Conservation (phyloP, 129 eudicot species). For the Silybum marianum region DNA sequence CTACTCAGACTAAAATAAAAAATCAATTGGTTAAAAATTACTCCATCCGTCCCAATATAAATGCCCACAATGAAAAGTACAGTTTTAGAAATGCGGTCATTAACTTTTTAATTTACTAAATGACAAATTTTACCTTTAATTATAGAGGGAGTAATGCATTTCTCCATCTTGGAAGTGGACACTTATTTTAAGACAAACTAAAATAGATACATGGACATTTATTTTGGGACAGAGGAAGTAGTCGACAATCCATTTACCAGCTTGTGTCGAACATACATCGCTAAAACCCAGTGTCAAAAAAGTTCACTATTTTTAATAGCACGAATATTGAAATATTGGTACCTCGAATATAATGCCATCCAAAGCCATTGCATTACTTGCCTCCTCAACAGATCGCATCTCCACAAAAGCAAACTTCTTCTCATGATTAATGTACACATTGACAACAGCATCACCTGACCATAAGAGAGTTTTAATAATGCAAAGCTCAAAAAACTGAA, state of each 20-base stretch:
- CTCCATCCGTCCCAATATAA: neutral
- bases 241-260: neutral
- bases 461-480: neutral
- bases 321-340: neutral
- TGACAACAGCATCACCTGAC: constrained; percentile 95
- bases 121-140: neutral
- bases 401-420: constrained; percentile 99
- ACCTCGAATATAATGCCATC: constrained; percentile 96
- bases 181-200: neutral
- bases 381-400: constrained; percentile 99
- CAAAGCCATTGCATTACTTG: constrained; percentile 98
- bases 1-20: neutral
- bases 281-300: neutral
- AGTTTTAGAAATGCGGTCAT: too few relatives aligned
- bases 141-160: neutral
- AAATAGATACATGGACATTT: neutral
- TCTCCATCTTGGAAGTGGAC: neutral
- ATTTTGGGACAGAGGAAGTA: neutral
- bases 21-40: neutral
- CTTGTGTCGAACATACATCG: neutral
- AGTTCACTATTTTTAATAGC: neutral
- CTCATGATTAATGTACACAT: constrained; percentile 95
- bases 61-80: neutral
- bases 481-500: neutral
- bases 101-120: too few relatives aligned